Percentiles rank a stretch among this genome's conserved stretches.
Conservation (phyloP, 805 yeast species). For the Teunomyces aglyptinius region DNA sequence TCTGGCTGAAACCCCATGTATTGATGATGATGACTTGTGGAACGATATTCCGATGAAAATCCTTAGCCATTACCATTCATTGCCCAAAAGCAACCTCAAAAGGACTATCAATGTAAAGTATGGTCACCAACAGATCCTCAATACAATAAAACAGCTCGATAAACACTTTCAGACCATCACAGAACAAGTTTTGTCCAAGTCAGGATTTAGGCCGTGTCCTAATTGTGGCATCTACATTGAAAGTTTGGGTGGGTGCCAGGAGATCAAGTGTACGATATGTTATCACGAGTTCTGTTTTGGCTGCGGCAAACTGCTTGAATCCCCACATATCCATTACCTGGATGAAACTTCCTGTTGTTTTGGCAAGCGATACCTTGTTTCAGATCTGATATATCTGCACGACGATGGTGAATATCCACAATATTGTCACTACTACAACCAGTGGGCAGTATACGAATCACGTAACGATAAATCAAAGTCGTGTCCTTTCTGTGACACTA, state of each 20-base stretch:
- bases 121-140: not conserved
- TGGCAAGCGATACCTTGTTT: not conserved
- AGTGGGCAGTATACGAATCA: not conserved
- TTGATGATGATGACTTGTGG: not conserved
- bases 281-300: not conserved
- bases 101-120: not conserved
- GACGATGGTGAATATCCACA: not conserved
- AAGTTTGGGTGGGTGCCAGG: not conserved
- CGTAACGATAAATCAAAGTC: not conserved
- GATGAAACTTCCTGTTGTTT: not conserved
- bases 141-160: not conserved
- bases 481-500: not conserved
- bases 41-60: not conserved
- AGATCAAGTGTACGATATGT: not conserved
- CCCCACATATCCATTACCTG: not conserved
- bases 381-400: not conserved
- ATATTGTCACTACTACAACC: not conserved
- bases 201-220: not conserved
- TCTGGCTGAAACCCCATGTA: not conserved
- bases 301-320: not conserved
- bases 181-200: not conserved
- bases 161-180: not conserved
- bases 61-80: not conserved
- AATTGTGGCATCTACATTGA: not conserved
- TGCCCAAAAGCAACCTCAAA: not conserved